phyloP scores from a whole-genome alignment of 78 protist species.

The Isochrysis galbana region DNA sequence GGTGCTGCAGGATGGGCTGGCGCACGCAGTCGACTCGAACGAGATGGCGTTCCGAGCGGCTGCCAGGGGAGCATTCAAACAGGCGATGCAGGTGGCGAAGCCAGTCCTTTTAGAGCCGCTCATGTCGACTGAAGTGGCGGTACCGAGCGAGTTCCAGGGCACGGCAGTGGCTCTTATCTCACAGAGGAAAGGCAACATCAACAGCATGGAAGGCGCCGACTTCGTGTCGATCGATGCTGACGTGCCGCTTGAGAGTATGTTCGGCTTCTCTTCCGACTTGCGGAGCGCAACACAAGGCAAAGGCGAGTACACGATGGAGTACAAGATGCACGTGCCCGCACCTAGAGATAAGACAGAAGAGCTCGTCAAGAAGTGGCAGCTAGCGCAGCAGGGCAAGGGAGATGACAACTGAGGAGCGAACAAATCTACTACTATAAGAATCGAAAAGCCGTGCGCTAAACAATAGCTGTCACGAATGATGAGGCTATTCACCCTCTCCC shows the following conservation, averaged over 20 bases:
- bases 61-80: constrained; percentile 46
- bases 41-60: constrained; percentile 91
- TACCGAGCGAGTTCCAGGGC: constrained; percentile 86
- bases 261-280: constrained; percentile 91
- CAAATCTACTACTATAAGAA: too few relatives aligned
- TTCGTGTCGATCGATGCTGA: constrained; percentile 64
- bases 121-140: constrained; percentile 84
- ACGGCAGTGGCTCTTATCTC: background rate
- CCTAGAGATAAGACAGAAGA: constrained; percentile 2
- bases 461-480: too few relatives aligned
- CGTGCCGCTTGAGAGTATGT: constrained; percentile 88
- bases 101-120: constrained; percentile 88
- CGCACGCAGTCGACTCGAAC: constrained; percentile 88
- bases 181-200: constrained; percentile 70
- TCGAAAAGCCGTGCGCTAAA: too few relatives aligned
- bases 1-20: constrained; percentile 69
- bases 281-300: constrained; percentile 85
- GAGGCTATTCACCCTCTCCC: too few relatives aligned
- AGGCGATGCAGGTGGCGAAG: constrained; percentile 54
- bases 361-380: constrained; percentile 14
- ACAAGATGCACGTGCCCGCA: constrained; percentile 46
- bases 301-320: constrained; percentile 88
- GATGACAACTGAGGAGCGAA: too few relatives aligned
- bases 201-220: constrained; percentile 53
- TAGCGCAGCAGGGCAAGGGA: background rate